phyloP scores from a whole-genome alignment of 352 stramenopile genomes.

The Globisporangium apiculatum region DNA sequence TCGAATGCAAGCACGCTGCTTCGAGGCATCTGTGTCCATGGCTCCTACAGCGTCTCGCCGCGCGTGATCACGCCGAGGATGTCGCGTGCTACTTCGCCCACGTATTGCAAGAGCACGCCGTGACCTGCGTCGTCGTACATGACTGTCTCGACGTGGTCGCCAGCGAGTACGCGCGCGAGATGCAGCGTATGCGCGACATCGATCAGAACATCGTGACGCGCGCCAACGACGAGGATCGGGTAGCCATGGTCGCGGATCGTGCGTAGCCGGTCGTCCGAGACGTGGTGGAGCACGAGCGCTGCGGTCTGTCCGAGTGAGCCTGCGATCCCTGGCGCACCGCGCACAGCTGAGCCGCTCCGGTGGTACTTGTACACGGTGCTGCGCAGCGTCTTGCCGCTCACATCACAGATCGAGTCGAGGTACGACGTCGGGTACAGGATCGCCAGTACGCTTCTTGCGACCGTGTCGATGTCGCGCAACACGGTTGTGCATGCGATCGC shows the following conservation, averaged over 20 bases:
- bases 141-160: slow-evolving; percentile 18
- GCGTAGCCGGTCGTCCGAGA: slow-evolving; percentile 23
- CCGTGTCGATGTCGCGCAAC: slow-evolving; percentile 21
- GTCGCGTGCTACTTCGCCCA: slow-evolving; percentile 29
- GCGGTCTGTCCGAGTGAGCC: background rate
- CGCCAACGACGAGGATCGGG: slow-evolving; percentile 39
- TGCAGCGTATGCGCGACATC: slow-evolving; percentile 30
- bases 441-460: slow-evolving; percentile 40
- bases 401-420: slow-evolving; percentile 22
- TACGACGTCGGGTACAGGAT: slow-evolving; percentile 34
- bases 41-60: slow-evolving; percentile 2
- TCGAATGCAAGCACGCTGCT: background rate
- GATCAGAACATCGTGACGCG: slow-evolving; percentile 1
- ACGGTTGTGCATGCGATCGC: slow-evolving; percentile 32
- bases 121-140: slow-evolving; percentile 35
- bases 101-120: slow-evolving; percentile 33
- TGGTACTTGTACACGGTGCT: no score
- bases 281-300: slow-evolving; percentile 14
- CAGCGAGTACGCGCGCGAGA: slow-evolving; percentile 17
- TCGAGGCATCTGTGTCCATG: background rate
- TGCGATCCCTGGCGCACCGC: background rate
- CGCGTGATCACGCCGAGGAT: slow-evolving; percentile 21
- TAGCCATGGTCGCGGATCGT: slow-evolving; percentile 31
- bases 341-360: slow-evolving; percentile 20
- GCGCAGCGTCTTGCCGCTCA: no score